Evolutionary conservation across 202 grass and related monocot genomes (phyloP).

Genomic region (Setaria viridis): DNA sequence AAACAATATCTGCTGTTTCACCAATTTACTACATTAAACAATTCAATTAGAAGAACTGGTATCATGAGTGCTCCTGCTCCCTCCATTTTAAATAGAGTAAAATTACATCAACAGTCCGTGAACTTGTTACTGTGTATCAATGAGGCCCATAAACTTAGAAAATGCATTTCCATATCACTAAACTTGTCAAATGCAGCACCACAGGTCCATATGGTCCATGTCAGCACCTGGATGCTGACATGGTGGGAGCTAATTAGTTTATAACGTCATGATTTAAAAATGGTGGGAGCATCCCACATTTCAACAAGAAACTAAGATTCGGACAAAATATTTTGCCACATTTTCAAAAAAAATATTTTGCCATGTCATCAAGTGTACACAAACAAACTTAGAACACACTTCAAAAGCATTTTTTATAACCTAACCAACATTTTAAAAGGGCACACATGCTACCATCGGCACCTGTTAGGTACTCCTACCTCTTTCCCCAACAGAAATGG

Average conservation of each 20-base stretch:
- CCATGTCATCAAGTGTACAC: background rate
- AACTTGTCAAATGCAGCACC: too few species aligned
- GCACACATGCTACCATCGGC: background rate
- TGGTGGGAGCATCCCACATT: background rate
- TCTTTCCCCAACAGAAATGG: background rate
- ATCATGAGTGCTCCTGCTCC: background rate
- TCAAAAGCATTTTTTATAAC: conserved; percentile 9
- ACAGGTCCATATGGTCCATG: too few species aligned
- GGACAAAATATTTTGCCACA: background rate
- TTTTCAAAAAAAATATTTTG: background rate
- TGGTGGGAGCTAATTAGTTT: too few species aligned
- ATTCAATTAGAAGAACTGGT: background rate
- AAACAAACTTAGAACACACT: background rate
- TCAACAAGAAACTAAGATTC: conserved; percentile 3
- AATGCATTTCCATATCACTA: too few species aligned
- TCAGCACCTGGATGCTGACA: too few species aligned
- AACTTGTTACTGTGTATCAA: too few species aligned
- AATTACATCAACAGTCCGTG: too few species aligned
- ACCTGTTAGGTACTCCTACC: background rate
- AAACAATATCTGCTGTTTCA: background rate
- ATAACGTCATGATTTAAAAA: background rate
- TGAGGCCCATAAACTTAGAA: too few species aligned
- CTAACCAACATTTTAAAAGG: background rate
- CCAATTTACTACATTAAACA: conserved; percentile 22
- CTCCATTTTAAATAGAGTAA: too few species aligned